phyloP scores from a whole-genome alignment of 768 basidiomycete genomes.

The Trichaptum fuscoviolaceum region DNA sequence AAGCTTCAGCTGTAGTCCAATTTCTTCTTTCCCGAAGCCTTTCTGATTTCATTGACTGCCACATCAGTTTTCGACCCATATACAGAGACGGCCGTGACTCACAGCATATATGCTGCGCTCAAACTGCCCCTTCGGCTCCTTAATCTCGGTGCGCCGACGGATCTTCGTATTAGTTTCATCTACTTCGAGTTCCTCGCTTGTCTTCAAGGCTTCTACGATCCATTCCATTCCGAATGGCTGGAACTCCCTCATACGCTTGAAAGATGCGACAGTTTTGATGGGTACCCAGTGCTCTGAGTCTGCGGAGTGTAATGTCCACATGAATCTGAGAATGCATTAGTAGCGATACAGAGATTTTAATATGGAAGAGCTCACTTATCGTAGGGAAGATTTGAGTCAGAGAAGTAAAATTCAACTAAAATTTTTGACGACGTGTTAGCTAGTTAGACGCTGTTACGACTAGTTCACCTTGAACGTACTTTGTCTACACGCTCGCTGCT shows the following conservation, averaged over 20 bases:
- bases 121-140: slow-evolving; percentile 73
- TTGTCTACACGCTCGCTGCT: slow-evolving; percentile 49
- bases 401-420: slow-evolving; percentile 93
- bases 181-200: slow-evolving; percentile 58
- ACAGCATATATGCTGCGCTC: slow-evolving; percentile 88
- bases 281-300: slow-evolving; percentile 88
- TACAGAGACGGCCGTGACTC: slow-evolving; percentile 28
- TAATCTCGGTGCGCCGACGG: slow-evolving; percentile 66
- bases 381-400: slow-evolving; percentile 91
- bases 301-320: slow-evolving; percentile 87
- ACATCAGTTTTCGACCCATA: background rate
- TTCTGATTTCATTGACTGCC: slow-evolving; percentile 46
- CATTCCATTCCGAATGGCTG: slow-evolving; percentile 55
- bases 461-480: slow-evolving; percentile 29
- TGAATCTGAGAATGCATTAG: slow-evolving; percentile 55
- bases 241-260: slow-evolving; percentile 91
- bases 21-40: slow-evolving; percentile 73
- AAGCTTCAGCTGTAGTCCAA: slow-evolving; percentile 61
- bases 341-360: background rate
- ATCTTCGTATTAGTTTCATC: slow-evolving; percentile 70
- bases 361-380: slow-evolving; percentile 52
- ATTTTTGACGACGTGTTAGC: background rate
- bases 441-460: background rate
- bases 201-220: slow-evolving; percentile 61
- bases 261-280: slow-evolving; percentile 79